These are phyloP conservation scores for Teratosphaeria nubilosa DNA, from an alignment of 2,329 filamentous ascomycete species.

Conservation along the genomic window DNA sequence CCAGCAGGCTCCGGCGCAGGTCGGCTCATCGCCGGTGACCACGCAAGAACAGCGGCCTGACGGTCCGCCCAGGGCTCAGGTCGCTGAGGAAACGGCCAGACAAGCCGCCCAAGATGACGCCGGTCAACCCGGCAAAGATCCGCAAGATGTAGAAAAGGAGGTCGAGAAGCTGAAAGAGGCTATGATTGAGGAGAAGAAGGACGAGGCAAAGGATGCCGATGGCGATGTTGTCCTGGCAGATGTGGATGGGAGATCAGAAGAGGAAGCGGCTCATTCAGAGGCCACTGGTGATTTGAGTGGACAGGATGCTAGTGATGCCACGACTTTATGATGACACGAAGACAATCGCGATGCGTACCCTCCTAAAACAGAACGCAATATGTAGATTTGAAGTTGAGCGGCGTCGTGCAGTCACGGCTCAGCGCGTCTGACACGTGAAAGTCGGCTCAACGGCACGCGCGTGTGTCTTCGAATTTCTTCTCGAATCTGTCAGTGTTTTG, in stretches of 20 bases:
- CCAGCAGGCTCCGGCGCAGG: background rate
- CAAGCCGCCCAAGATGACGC: constrained; percentile 7
- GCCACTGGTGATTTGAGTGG: background rate
- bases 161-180: constrained; percentile 7
- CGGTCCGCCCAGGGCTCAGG: constrained; percentile 8
- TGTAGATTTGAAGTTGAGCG: background rate
- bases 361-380: background rate
- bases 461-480: background rate
- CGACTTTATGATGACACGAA: background rate
- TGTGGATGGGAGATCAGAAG: constrained; percentile 14
- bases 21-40: background rate
- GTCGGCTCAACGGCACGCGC: background rate
- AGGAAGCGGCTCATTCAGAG: constrained; percentile 1
- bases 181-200: constrained; percentile 9
- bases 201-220: constrained; percentile 17
- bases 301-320: constrained; percentile 1
- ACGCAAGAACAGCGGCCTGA: constrained; percentile 1
- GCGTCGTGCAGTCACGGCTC: background rate
- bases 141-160: constrained; percentile 11
- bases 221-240: constrained; percentile 23
- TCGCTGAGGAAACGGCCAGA: constrained; percentile 7
- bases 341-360: background rate
- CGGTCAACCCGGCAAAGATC: constrained; percentile 7
- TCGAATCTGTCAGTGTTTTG: background rate
- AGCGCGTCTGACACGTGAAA: background rate